Evolutionary conservation across 2,329 filamentous ascomycete species (phyloP).

Genomic region (Amylocarpus encephaloides): DNA sequence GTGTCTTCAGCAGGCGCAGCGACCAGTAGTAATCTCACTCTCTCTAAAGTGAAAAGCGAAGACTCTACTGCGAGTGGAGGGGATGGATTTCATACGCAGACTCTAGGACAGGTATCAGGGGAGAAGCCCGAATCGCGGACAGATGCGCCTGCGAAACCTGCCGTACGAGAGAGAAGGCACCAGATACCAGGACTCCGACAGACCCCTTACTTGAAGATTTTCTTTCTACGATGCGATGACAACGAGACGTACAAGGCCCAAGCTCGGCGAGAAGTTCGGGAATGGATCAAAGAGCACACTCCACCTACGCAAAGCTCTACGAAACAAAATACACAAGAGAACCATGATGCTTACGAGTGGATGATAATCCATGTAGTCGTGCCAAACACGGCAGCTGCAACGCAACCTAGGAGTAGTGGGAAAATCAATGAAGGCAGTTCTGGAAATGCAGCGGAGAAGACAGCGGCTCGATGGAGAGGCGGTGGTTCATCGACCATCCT

Average conservation of each 20-base stretch:
- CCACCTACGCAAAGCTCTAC: conserved; percentile 47
- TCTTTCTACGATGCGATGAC: conserved; percentile 87
- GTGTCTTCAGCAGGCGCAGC: conserved; percentile 32
- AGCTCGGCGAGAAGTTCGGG: conserved; percentile 70
- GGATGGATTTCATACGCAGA: conserved; percentile 57
- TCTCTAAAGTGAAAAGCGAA: conserved; percentile 32
- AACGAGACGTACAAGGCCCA: conserved; percentile 86
- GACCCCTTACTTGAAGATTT: conserved; percentile 89
- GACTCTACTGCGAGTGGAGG: conserved; percentile 36
- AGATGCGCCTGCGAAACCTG: conserved; percentile 17
- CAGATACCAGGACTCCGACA: conserved; percentile 91
- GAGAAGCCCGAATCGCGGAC: conserved; percentile 23
- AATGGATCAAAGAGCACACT: conserved; percentile 82
- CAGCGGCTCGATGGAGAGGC: conserved; percentile 68
- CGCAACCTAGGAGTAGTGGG: conserved; percentile 62
- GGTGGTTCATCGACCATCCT: conserved; percentile 73
- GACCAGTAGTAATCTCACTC: conserved; percentile 28
- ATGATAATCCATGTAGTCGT: conserved; percentile 88
- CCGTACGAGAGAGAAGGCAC: conserved; percentile 62
- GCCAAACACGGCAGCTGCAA: conserved; percentile 75
- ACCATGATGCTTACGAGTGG: conserved; percentile 96
- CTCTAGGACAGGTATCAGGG: conserved; percentile 36
- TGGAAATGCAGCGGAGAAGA: conserved; percentile 56
- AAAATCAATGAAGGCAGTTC: conserved; percentile 45
- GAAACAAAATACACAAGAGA: conserved; percentile 66